Conservation (phyloP, 2,329 filamentous ascomycete species). For the Paecilomyces formosus region DNA sequence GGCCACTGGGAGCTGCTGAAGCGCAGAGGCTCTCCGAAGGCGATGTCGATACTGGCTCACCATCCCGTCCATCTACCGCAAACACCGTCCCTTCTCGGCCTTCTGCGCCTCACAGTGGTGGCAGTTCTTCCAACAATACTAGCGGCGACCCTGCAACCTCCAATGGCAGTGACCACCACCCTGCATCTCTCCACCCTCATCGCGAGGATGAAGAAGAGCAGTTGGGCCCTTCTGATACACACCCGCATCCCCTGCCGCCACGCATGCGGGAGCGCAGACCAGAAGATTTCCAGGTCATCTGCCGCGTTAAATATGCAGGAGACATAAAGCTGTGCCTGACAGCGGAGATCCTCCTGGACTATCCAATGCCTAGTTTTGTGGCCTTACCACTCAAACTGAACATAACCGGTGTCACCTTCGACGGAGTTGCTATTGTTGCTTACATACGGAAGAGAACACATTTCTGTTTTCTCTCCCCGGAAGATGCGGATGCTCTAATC, state of each 20-base stretch:
- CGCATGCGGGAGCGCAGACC: conserved; percentile 64
- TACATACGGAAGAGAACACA: conserved; percentile 84
- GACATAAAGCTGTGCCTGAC: conserved; percentile 83
- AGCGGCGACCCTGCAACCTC: conserved; percentile 14
- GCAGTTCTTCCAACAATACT: conserved; percentile 18
- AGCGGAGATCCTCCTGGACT: conserved; percentile 91
- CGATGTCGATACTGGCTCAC: conserved; percentile 29
- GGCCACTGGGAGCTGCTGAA: neutral
- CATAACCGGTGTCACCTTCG: conserved; percentile 90
- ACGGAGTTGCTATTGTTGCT: conserved; percentile 86
- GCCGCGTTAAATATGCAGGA: conserved; percentile 81
- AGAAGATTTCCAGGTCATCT: conserved; percentile 88
- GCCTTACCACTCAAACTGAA: conserved; percentile 90
- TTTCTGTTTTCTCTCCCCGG: conserved; percentile 88
- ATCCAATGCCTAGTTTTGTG: conserved; percentile 97
- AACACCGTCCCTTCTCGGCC: conserved; percentile 26
- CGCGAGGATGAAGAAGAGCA: conserved; percentile 13
- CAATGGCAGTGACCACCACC: conserved; percentile 11
- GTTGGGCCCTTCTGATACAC: conserved; percentile 8
- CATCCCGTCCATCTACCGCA: conserved; percentile 37
- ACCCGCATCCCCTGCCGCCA: conserved; percentile 34
- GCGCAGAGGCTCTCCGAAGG: conserved; percentile 20
- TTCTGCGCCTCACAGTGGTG: conserved; percentile 14
- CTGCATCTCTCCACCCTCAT: conserved; percentile 6
- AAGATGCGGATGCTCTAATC: conserved; percentile 74